phyloP scores from a whole-genome alignment of 169 alveolate genomes.

The Perkinsus chesapeaki region DNA sequence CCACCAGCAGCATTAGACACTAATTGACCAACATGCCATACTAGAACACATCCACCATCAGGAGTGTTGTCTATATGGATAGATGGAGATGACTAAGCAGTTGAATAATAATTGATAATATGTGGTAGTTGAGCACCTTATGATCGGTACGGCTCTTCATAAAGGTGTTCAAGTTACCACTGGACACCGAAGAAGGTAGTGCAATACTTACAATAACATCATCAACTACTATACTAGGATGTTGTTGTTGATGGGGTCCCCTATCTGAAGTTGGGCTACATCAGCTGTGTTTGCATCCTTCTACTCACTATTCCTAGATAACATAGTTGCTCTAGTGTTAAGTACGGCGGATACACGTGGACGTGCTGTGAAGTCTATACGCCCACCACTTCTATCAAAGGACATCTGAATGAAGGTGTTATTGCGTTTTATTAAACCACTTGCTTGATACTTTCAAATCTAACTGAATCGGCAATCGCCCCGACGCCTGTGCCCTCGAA shows the following conservation, averaged over 20 bases:
- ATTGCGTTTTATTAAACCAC: too few species aligned
- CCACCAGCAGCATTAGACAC: not conserved
- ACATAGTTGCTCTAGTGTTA: not conserved
- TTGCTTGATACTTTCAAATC: too few species aligned
- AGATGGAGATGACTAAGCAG: not conserved
- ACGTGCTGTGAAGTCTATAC: not conserved
- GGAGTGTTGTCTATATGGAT: not conserved
- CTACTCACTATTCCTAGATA: not conserved
- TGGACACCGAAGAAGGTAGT: not conserved
- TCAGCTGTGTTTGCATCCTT: not conserved
- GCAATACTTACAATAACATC: not conserved
- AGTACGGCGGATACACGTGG: not conserved
- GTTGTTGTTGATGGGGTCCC: not conserved
- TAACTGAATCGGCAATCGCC: too few species aligned
- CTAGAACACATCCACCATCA: not conserved
- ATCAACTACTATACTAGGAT: not conserved
- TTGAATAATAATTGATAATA: not conserved
- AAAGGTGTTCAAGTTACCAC: not conserved
- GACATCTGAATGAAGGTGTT: not conserved
- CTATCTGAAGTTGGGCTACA: not conserved
- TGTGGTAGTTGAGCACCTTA: too few species aligned
- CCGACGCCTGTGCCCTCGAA: too few species aligned
- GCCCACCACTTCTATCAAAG: not conserved
- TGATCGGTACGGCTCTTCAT: not conserved
- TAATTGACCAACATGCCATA: not conserved